phyloP scores from a whole-genome alignment of 257 asterid genomes.

The Scutellaria baicalensis region DNA sequence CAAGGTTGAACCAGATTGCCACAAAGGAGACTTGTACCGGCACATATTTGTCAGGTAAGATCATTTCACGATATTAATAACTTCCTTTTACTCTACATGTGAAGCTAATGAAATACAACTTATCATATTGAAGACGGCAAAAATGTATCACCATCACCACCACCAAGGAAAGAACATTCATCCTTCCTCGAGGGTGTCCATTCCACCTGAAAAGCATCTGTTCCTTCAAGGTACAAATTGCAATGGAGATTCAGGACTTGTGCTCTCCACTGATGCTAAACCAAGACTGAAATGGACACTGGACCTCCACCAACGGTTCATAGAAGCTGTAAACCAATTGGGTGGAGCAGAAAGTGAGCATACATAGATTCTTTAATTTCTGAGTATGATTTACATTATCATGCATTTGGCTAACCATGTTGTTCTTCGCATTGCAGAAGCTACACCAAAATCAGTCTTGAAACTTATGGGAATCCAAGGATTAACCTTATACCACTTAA shows the following conservation, averaged over 20 bases:
- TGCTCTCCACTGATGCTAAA: conserved; percentile 94
- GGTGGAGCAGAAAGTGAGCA: conserved; percentile 99
- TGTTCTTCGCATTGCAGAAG: conserved; percentile 54
- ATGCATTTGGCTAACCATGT: conserved; percentile 19
- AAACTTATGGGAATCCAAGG: conserved; percentile 96
- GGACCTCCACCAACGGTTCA: conserved; percentile 81
- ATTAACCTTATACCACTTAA: conserved; percentile 81
- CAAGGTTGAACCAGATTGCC: conserved; percentile 29
- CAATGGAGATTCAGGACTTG: conserved; percentile 77
- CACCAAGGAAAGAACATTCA: conserved; percentile 55
- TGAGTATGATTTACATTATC: conserved; percentile 4
- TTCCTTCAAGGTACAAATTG: conserved; percentile 62
- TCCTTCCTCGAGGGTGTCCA: conserved; percentile 52
- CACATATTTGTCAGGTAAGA: conserved; percentile 38
- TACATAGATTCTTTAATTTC: background rate
- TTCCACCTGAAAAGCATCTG: conserved; percentile 62
- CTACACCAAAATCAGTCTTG: conserved; percentile 95
- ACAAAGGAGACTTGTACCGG: conserved; percentile 25
- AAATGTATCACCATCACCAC: conserved; percentile 58
- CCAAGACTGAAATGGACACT: conserved; percentile 96
- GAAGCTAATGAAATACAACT: conserved; percentile 22
- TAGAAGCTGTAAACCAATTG: conserved; percentile 91
- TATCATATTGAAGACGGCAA: conserved; percentile 20
- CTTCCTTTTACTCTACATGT: conserved; percentile 9
- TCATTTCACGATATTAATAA: background rate